phyloP scores from a whole-genome alignment of 2,329 filamentous ascomycete species.

The Verticillium alfalfae region DNA sequence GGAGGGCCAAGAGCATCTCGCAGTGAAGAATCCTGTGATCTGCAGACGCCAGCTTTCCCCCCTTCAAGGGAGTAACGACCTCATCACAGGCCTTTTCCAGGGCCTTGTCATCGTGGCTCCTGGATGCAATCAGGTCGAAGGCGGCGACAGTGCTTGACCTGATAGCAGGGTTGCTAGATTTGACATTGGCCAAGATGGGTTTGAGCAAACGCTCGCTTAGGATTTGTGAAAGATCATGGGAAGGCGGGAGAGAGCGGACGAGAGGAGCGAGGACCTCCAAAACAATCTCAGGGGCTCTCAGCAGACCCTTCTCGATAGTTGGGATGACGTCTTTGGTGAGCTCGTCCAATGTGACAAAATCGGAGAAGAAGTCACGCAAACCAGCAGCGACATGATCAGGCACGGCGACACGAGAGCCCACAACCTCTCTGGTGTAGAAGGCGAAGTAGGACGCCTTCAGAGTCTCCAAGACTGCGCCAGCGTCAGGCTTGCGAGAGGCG shows the following conservation, averaged over 20 bases:
- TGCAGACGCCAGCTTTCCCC: slow-evolving; percentile 74
- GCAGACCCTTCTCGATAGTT: slow-evolving; percentile 78
- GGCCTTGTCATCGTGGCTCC: slow-evolving; percentile 50
- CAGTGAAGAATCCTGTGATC: slow-evolving; percentile 82
- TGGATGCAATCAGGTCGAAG: slow-evolving; percentile 64
- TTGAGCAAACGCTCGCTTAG: slow-evolving; percentile 73
- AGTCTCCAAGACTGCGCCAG: slow-evolving; percentile 56
- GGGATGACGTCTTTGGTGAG: slow-evolving; percentile 72
- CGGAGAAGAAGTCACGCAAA: slow-evolving; percentile 74
- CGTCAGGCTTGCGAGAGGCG: slow-evolving; percentile 62
- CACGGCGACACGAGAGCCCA: slow-evolving; percentile 70
- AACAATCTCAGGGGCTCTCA: slow-evolving; percentile 86
- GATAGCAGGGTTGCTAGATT: slow-evolving; percentile 78
- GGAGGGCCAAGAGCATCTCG: slow-evolving; percentile 67
- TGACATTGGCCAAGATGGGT: slow-evolving; percentile 81
- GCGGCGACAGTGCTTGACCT: slow-evolving; percentile 69
- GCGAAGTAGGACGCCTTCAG: slow-evolving; percentile 69
- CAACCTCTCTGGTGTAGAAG: slow-evolving; percentile 80
- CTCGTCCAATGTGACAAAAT: slow-evolving; percentile 69
- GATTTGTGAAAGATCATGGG: slow-evolving; percentile 71
- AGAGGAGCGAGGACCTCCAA: slow-evolving; percentile 74
- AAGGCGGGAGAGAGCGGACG: slow-evolving; percentile 60
- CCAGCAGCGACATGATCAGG: slow-evolving; percentile 67
- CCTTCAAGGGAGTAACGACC: slow-evolving; percentile 71
- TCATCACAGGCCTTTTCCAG: slow-evolving; percentile 71